Evolutionary conservation across 768 basidiomycete species (phyloP).

Genomic region (Phanerodontia chrysosporium): DNA sequence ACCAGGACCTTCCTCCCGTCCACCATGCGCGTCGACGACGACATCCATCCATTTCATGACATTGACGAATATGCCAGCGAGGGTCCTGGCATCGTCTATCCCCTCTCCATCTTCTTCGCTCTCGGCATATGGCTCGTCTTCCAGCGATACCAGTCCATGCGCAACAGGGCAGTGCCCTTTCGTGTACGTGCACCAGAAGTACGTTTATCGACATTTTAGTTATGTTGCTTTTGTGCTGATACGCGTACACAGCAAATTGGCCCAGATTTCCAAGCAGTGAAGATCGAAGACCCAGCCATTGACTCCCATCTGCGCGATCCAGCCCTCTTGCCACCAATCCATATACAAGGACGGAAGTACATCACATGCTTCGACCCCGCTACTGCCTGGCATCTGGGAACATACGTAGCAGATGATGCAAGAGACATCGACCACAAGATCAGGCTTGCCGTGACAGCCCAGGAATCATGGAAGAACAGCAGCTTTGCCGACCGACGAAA

Average conservation of each 20-base stretch:
- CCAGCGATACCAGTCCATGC: conserved; percentile 66
- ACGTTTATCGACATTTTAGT: conserved; percentile 16
- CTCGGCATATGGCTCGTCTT: conserved; percentile 79
- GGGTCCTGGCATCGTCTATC: conserved; percentile 55
- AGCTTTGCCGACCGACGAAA: conserved; percentile 76
- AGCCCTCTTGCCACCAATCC: conserved; percentile 48
- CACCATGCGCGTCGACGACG: conserved; percentile 3
- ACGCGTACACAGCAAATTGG: conserved; percentile 22
- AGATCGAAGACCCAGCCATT: conserved; percentile 56
- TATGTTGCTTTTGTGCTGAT: conserved; percentile 1
- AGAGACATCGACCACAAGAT: conserved; percentile 77
- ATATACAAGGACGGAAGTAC: conserved; percentile 50
- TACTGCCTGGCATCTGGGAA: conserved; percentile 76
- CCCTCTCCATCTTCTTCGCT: conserved; percentile 65
- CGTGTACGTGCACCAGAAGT: conserved; percentile 55
- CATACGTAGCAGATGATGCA: conserved; percentile 69
- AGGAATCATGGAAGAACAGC: conserved; percentile 67
- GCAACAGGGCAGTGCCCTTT: conserved; percentile 74
- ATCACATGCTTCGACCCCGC: conserved; percentile 94
- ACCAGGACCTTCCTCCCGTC: conserved; percentile 5
- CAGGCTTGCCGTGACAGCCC: conserved; percentile 55
- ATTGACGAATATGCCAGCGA: conserved; percentile 28
- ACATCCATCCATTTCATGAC: conserved; percentile 1
- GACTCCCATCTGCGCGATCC: conserved; percentile 58
- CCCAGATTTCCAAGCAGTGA: conserved; percentile 51